Evolutionary conservation across 2,329 filamentous ascomycete species (phyloP).

Genomic region (Fusarium lateritium): DNA sequence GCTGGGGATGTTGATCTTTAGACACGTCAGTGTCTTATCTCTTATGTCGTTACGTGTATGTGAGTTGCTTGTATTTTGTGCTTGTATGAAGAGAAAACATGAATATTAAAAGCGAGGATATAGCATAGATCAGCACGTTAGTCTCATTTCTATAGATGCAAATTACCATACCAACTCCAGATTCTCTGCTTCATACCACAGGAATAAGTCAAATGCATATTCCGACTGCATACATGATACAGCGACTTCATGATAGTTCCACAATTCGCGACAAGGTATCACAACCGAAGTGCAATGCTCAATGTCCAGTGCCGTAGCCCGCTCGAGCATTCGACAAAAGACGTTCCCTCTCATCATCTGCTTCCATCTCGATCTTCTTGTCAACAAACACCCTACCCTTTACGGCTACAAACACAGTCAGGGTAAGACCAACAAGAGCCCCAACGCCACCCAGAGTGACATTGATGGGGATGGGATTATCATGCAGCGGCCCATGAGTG

Average conservation of each 20-base stretch:
- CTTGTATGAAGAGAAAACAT: too few species aligned
- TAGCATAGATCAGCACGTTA: too few species aligned
- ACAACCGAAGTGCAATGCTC: background rate
- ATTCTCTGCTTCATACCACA: too few species aligned
- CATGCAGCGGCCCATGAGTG: conserved; percentile 59
- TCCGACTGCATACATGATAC: too few species aligned
- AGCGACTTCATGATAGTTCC: background rate
- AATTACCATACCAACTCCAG: too few species aligned
- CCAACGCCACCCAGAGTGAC: conserved; percentile 12
- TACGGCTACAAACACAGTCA: conserved; percentile 24
- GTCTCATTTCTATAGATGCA: too few species aligned
- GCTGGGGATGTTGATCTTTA: conserved; percentile 5
- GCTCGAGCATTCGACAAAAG: conserved; percentile 24
- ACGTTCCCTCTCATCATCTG: conserved; percentile 29
- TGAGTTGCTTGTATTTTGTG: too few species aligned
- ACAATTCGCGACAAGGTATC: background rate
- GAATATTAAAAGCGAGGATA: too few species aligned
- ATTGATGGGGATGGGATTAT: conserved; percentile 29
- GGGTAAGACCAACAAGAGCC: conserved; percentile 4
- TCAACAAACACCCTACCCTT: conserved; percentile 32
- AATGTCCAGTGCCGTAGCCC: conserved; percentile 19
- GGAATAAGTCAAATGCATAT: too few species aligned
- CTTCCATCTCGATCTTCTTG: conserved; percentile 33
- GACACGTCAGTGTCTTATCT: background rate
- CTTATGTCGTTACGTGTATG: background rate